phyloP scores from a whole-genome alignment of 306 rosid genomes.

The Begonia fuchsioides region DNA sequence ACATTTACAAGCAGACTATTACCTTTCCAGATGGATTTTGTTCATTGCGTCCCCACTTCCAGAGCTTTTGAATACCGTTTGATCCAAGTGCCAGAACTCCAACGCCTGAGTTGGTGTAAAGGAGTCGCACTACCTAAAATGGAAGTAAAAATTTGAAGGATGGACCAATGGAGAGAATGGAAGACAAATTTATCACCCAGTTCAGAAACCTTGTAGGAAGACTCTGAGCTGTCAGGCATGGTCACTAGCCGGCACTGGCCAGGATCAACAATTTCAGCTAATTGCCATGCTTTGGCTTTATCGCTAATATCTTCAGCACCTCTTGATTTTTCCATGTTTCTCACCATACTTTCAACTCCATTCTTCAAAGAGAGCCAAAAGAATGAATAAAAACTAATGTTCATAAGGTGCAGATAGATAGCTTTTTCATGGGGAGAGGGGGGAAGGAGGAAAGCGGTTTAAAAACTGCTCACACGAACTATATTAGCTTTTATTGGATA shows the following conservation, averaged over 20 bases:
- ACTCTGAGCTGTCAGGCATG: slow-evolving; percentile 65
- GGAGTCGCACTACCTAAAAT: slow-evolving; percentile 59
- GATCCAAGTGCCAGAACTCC: slow-evolving; percentile 87
- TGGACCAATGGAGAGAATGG: neutral
- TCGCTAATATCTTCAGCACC: slow-evolving; percentile 40
- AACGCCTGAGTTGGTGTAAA: slow-evolving; percentile 61
- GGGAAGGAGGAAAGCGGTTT: too few relatives aligned
- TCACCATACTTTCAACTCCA: slow-evolving; percentile 42
- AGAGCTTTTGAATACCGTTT: slow-evolving; percentile 70
- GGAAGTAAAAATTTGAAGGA: slow-evolving; percentile 1
- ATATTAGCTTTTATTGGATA: too few relatives aligned
- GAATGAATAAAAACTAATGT: slow-evolving; percentile 13
- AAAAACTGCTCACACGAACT: too few relatives aligned
- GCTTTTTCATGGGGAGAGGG: too few relatives aligned
- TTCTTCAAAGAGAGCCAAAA: slow-evolving; percentile 34
- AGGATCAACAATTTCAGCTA: slow-evolving; percentile 66
- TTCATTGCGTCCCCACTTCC: slow-evolving; percentile 78
- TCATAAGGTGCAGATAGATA: slow-evolving; percentile 1
- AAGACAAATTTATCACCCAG: neutral
- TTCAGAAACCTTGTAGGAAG: slow-evolving; percentile 60
- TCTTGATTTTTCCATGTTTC: slow-evolving; percentile 52
- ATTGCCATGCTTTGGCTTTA: slow-evolving; percentile 64
- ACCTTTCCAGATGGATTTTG: slow-evolving; percentile 70
- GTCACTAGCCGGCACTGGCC: slow-evolving; percentile 52
- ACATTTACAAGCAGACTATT: slow-evolving; percentile 5